Conservation (phyloP, 495 filamentous ascomycete species). For the Poronia punctata region DNA sequence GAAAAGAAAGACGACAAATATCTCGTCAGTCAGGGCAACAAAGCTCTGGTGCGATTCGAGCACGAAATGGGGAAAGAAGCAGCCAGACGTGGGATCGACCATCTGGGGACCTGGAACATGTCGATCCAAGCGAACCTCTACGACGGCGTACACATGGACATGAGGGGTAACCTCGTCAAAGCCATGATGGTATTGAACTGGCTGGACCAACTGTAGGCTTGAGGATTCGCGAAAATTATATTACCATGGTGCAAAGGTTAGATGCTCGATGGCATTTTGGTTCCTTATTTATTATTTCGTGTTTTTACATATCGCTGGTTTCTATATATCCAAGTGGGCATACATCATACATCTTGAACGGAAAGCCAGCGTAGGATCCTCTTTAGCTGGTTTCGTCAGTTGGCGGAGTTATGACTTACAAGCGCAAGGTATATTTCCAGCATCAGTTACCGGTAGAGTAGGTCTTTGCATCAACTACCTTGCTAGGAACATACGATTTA, state of each 20-base stretch:
- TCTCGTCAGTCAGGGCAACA: slow-evolving; percentile 44
- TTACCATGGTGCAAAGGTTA: not conserved
- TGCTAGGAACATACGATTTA: too few species aligned
- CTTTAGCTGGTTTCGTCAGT: too few species aligned
- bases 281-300: not conserved
- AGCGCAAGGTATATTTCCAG: too few species aligned
- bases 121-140: slow-evolving; percentile 45
- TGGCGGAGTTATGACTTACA: too few species aligned
- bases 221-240: not conserved
- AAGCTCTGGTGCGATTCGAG: slow-evolving; percentile 44
- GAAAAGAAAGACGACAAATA: slow-evolving; percentile 48
- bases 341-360: not conserved
- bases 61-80: slow-evolving; percentile 34
- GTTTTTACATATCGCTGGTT: too few species aligned
- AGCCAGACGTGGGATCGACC: slow-evolving; percentile 36
- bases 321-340: too few species aligned
- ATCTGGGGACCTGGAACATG: slow-evolving; percentile 50
- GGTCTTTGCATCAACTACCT: not conserved
- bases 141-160: slow-evolving; percentile 48
- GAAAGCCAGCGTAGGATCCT: too few species aligned
- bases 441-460: too few species aligned
- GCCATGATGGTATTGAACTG: slow-evolving; percentile 54
- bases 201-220: slow-evolving; percentile 31
- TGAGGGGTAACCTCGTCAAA: slow-evolving; percentile 47
- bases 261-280: not conserved